These are phyloP conservation scores for Dioscorea cayenensis DNA, from an alignment of 116 monocot species.

Conservation along the genomic window DNA sequence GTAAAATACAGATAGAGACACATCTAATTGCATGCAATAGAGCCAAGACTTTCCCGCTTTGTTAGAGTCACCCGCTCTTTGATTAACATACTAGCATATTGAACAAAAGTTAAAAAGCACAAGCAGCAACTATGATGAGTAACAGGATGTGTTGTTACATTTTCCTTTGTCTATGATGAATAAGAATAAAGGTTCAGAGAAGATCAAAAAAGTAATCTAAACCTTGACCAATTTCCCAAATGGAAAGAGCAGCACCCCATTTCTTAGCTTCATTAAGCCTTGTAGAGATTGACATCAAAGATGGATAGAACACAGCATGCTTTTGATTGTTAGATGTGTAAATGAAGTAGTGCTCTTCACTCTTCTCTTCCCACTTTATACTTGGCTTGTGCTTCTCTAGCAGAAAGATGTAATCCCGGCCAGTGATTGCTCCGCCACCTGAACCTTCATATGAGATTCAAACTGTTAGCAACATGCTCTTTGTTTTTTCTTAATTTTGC, in stretches of 20 bases:
- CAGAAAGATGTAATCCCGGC: conserved; percentile 61
- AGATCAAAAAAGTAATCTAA: conserved; percentile 95
- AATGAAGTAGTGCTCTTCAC: conserved; percentile 75
- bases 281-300: conserved; percentile 62
- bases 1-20: too few relatives aligned
- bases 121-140: too few relatives aligned
- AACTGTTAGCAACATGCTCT: too few relatives aligned
- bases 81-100: too few relatives aligned
- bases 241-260: conserved; percentile 75
- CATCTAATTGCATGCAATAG: too few relatives aligned
- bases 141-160: too few relatives aligned
- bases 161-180: too few relatives aligned
- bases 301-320: conserved; percentile 86
- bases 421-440: conserved; percentile 66
- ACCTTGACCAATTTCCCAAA: conserved; percentile 97
- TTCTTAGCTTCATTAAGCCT: conserved; percentile 60
- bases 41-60: too few relatives aligned
- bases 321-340: conserved; percentile 44
- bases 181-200: conserved; percentile 19
- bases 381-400: conserved; percentile 66
- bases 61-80: too few relatives aligned
- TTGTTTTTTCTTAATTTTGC: too few relatives aligned
- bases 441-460: conserved; percentile 21
- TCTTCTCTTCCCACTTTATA: conserved; percentile 76
- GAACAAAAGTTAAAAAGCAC: too few relatives aligned